Conservation (phyloP, 2,329 filamentous ascomycete genomes). For the Beauveria varroae region DNA sequence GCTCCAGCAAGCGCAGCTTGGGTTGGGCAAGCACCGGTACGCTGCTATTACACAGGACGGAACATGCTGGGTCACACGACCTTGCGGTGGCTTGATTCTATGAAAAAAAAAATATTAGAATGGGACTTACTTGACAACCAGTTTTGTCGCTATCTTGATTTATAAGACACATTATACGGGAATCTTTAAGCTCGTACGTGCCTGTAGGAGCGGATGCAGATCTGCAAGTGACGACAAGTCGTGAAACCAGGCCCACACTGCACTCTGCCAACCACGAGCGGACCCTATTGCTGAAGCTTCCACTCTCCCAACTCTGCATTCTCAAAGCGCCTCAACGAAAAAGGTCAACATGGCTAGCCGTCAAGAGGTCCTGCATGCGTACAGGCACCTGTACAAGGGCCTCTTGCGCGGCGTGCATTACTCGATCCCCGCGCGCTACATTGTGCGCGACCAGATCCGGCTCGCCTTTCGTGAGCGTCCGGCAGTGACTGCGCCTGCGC, state of each 20-base stretch:
- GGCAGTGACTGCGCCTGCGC: background rate
- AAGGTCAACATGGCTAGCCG: background rate
- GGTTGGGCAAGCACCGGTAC: background rate
- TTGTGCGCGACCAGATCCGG: conserved; percentile 52
- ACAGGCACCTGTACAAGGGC: conserved; percentile 61
- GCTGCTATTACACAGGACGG: background rate
- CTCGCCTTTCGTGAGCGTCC: conserved; percentile 45
- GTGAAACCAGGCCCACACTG: background rate
- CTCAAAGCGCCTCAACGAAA: background rate
- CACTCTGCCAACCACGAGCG: background rate
- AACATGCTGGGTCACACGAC: background rate
- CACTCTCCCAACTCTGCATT: background rate
- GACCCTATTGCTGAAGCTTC: background rate
- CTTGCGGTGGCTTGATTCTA: background rate
- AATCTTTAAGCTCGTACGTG: no score
- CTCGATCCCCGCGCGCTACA: conserved; percentile 59
- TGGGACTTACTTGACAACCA: background rate
- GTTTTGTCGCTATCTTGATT: background rate
- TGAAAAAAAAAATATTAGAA: background rate
- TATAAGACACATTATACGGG: background rate
- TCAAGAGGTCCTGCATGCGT: conserved; percentile 52
- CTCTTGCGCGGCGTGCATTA: conserved; percentile 65
- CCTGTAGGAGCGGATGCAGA: no score
- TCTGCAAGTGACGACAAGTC: no score
- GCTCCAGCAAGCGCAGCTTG: background rate